Base-by-base conservation (phyloP, 2,329 filamentous ascomycete genomes). In the Pleoardoris graminearum region DNA sequence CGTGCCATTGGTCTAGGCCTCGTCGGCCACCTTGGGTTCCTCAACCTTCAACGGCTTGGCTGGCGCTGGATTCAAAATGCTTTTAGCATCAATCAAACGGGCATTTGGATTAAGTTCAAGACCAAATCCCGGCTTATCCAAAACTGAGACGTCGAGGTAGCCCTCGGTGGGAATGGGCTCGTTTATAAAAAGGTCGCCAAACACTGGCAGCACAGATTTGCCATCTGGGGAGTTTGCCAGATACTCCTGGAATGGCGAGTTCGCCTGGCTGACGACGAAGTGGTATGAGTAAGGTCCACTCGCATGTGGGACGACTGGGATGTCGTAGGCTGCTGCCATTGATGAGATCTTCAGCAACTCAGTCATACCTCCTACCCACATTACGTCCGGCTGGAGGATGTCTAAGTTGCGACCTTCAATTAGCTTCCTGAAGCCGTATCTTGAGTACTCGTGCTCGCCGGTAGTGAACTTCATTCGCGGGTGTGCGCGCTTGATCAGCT, bases 241-340 rank as follows among this genome's bases (percentile, higher is more conserved):
- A 69, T 97, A 97, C 75, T 97, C 92, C 74, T 97, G 92, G 82
- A 97, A 97, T 4, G 92, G 92, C 12, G 88, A 90, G 77, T 96
- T 96, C 58, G 90, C 85, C 75, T 97, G 92, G 38, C 91, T 95
- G 55, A 96, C 87, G 60, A 96, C 92, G 70, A 95, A 97, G 76
- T 97, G 92, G 76, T 97, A 97, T 67, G 90, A 94, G 78, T 97
- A 97, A 3, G 92, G 90, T 1, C 92, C 92, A 56, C 89, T 94
- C 38, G 92, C 92, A 70, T 97, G 92, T n/a, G 92, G 92, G 12
- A 97, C 90, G 14, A 97, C 91, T 11, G 92, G 92, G 54, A 97
- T 89, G 68, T 97, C 92, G 75, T 97, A 97, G 19, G 92, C 92
- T 4, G 91, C 85, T 3, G 92, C 92, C 84, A 95, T 88, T 48